phyloP scores from a whole-genome alignment of 1,139 yeast genomes.

The Yamadazyma friedrichii region DNA sequence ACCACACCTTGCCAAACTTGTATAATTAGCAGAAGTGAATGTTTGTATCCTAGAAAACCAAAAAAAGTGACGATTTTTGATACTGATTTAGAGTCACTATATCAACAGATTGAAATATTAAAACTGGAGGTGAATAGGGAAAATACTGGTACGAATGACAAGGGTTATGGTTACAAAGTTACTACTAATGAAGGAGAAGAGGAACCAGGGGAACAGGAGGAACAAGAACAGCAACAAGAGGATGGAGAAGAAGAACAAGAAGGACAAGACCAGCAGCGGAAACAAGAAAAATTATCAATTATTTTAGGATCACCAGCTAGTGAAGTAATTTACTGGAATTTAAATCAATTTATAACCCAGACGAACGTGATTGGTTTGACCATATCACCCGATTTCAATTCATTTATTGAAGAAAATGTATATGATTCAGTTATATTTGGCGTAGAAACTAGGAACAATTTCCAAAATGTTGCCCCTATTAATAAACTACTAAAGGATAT shows the following conservation, averaged over 20 bases:
- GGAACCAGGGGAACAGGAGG: background rate
- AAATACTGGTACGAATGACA: background rate
- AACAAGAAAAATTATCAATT: slow-evolving; percentile 16
- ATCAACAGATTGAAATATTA: slow-evolving; percentile 15
- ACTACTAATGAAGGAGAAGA: background rate
- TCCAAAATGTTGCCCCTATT: slow-evolving; percentile 4
- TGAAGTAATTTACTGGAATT: slow-evolving; percentile 28
- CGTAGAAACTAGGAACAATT: slow-evolving; percentile 1
- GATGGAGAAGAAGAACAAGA: background rate
- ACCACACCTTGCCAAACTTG: slow-evolving; percentile 24
- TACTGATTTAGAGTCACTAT: slow-evolving; percentile 23
- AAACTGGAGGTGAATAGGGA: slow-evolving; percentile 10
- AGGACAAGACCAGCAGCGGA: background rate
- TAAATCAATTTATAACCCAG: slow-evolving; percentile 18
- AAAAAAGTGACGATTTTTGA: slow-evolving; percentile 21
- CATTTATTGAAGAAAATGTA: slow-evolving; percentile 23
- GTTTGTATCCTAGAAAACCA: slow-evolving; percentile 25
- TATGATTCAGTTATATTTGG: slow-evolving; percentile 20
- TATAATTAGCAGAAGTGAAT: slow-evolving; percentile 15
- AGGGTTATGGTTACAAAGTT: background rate
- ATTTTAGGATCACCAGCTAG: slow-evolving; percentile 26
- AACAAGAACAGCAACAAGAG: background rate
- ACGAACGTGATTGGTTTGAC: slow-evolving; percentile 8
- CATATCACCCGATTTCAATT: slow-evolving; percentile 25
- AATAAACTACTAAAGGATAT: slow-evolving; percentile 5